A percentile compares a stretch with the other conserved stretches of the same genome.
These are phyloP conservation scores for Teratosphaeria viscida DNA, from an alignment of 2,329 filamentous ascomycete species.

Conservation along the genomic window DNA sequence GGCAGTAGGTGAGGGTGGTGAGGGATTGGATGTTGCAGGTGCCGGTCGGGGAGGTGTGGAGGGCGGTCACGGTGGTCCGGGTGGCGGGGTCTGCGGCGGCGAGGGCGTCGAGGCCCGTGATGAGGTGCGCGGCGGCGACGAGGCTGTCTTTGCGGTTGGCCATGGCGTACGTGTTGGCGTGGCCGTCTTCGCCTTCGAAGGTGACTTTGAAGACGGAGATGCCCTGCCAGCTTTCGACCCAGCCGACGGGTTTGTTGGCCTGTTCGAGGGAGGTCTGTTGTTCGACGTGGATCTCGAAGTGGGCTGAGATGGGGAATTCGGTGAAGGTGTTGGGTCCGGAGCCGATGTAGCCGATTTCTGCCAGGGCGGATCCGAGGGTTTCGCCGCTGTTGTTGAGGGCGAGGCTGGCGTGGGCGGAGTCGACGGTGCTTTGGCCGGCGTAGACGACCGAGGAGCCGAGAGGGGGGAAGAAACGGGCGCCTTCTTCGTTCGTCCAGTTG, in stretches of 20 bases:
- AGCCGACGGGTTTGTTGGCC: constrained; percentile 8
- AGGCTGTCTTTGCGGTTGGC: constrained; percentile 17
- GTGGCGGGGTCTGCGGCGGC: too few relatives aligned
- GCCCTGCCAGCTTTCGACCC: constrained; percentile 14
- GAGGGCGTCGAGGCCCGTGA: constrained; percentile 6
- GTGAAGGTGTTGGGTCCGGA: constrained; percentile 7
- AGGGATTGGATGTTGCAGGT: constrained; percentile 23
- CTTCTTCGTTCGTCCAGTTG: neutral
- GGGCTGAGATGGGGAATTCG: constrained; percentile 12
- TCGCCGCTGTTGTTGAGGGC: neutral
- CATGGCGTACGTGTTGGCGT: constrained; percentile 26
- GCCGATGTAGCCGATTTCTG: constrained; percentile 10
- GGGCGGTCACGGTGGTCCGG: too few relatives aligned
- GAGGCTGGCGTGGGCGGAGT: neutral
- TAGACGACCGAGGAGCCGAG: neutral
- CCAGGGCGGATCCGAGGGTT: neutral
- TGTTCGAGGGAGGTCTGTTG: constrained; percentile 11
- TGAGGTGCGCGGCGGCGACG: constrained; percentile 15
- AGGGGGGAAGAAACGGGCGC: neutral
- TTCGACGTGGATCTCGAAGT: constrained; percentile 18
- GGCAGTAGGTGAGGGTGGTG: constrained; percentile 17
- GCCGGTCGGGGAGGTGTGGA: neutral
- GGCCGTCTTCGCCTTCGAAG: constrained; percentile 9
- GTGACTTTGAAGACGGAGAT: constrained; percentile 17
- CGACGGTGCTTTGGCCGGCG: neutral